A percentile compares a stretch with the other conserved stretches of the same genome.
phyloP scores from a whole-genome alignment of 2,329 filamentous ascomycete species.

The Helotiales sp. region DNA sequence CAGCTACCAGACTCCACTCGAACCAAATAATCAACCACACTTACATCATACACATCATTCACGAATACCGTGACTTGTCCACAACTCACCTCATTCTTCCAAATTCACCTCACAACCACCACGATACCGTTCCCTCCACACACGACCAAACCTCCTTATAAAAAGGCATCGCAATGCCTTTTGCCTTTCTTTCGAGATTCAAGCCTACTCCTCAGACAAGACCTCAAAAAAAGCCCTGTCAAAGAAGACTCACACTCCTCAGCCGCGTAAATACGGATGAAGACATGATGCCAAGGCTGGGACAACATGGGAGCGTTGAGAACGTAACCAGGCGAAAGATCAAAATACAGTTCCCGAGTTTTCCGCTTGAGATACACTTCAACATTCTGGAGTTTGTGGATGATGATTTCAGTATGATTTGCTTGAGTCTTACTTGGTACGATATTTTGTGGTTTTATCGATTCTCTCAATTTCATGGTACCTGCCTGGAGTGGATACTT shows the following conservation, averaged over 20 bases:
- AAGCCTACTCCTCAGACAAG: no score
- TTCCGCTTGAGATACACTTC: conserved; percentile 31
- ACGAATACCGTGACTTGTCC: background rate
- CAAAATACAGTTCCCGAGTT: no score
- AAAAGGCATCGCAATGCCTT: background rate
- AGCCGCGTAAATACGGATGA: no score
- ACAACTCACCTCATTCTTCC: background rate
- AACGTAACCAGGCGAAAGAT: no score
- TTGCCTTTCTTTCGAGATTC: background rate
- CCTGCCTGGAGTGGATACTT: no score
- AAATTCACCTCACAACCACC: background rate
- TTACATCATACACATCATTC: background rate
- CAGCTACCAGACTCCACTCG: background rate
- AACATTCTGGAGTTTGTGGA: conserved; percentile 29
- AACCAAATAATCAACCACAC: background rate
- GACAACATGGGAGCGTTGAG: no score
- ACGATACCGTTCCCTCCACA: no score
- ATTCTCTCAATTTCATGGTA: no score
- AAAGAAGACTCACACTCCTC: no score
- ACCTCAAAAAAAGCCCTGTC: no score
- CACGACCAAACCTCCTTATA: background rate
- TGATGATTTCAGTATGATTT: conserved; percentile 33
- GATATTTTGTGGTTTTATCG: no score
- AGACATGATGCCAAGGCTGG: no score
- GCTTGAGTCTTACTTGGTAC: conserved; percentile 34